Conservation (phyloP, 768 basidiomycete species). For the Suillus spraguei region DNA sequence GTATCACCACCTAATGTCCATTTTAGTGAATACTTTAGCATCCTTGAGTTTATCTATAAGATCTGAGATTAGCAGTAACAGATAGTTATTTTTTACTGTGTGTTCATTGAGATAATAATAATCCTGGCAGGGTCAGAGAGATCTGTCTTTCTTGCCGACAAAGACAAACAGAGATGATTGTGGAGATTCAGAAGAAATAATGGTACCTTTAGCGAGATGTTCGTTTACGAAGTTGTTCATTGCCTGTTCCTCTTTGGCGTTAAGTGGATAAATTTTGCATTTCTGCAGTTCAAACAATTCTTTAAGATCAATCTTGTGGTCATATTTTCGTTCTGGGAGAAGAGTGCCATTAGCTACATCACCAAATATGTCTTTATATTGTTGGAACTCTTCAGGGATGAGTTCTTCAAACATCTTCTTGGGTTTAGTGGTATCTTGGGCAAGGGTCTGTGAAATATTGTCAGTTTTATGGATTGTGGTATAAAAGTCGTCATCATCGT, state of each 20-base stretch:
- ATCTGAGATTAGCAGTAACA: background rate
- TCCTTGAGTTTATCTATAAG: slow-evolving; percentile 15
- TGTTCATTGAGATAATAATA: slow-evolving; percentile 7
- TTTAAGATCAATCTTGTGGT: background rate
- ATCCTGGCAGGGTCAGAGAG: background rate
- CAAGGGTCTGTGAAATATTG: too few relatives aligned
- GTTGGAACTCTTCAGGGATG: background rate
- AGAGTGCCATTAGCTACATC: background rate
- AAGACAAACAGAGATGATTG: slow-evolving; percentile 22
- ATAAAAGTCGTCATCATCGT: too few relatives aligned
- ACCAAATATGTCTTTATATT: background rate
- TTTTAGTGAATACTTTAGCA: slow-evolving; percentile 25
- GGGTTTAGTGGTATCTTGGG: background rate
- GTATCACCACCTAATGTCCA: background rate
- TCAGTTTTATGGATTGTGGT: too few relatives aligned
- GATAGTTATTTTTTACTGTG: slow-evolving; percentile 14
- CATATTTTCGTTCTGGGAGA: background rate
- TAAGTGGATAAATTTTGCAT: background rate
- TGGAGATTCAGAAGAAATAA: slow-evolving; percentile 23
- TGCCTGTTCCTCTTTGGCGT: background rate
- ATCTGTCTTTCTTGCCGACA: background rate
- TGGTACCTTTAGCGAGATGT: slow-evolving; percentile 4
- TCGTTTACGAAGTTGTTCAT: slow-evolving; percentile 16
- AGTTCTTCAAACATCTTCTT: background rate
- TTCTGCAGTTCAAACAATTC: background rate